Evolutionary conservation across 2,329 filamentous ascomycete genomes (phyloP), one percentile per base, ranked within the genome.

Genomic region (Ilyonectria destructans): DNA sequence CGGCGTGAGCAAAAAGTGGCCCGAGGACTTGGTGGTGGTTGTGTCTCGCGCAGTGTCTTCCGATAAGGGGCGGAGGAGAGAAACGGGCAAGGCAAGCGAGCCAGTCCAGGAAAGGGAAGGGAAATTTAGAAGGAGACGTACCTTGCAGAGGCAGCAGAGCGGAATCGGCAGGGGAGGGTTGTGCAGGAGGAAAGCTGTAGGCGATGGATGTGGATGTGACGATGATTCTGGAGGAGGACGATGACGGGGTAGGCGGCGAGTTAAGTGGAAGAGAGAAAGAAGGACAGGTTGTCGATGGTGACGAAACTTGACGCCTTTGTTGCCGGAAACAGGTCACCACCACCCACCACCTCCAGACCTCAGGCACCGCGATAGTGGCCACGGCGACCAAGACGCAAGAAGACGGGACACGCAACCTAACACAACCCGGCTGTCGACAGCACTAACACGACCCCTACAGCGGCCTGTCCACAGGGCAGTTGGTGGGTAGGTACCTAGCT

Each of bases 1-100:
- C 70, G 64, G 51, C 69, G 74, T 75, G 69, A 75, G 71, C 58
- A 64, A 73, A 67, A 74, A 73, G 74, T 75, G 74, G 72, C 72
- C 74, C 72, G 69, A 75, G 70, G 65, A 74, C 52, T 74, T 48
- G 52, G 52, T 67, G 58, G 54, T 51, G 56, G 66, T 60, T 54
- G 61, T 49, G 58, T 37, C 64, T 46, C 46, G 62, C 51, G 54
- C 61, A 61, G 61, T 62, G 61, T 62, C 69, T 68, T 56, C 68
- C 64, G 68, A 70, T 75, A 74, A 72, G 74, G 74, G 74, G 74
- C 63, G 60, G 66, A 68, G 65, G 69, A 70, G 70, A 73, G 73
- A 65, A 70, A 73, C 65, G 48, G 71, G 73, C 69, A 69, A 75
- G 57, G 67, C 67, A 71, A 71, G 71, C 71, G 72, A 74, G 69